A percentile compares a stretch with the other conserved stretches of the same genome.
Conservation (phyloP, 495 filamentous ascomycete species). For the Aspergillus coremiiformis region DNA sequence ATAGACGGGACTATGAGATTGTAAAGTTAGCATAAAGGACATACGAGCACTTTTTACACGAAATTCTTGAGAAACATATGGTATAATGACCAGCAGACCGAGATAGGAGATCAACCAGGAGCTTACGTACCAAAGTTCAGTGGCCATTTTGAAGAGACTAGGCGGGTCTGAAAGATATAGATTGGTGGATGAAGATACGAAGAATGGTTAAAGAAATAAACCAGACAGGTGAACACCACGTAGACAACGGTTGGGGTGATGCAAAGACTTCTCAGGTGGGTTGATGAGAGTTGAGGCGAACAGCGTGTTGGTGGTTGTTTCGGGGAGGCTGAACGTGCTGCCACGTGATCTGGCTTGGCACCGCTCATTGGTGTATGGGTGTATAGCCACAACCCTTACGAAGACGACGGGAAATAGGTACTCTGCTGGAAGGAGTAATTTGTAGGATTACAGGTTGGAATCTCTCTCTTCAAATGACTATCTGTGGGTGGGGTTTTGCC, state of each 20-base stretch:
- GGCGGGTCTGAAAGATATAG: conserved; percentile 7
- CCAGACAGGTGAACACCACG: conserved; percentile 19
- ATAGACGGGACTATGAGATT: conserved; percentile 77
- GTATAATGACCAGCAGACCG: conserved; percentile 19
- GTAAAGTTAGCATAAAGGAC: conserved; percentile 33
- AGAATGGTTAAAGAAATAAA: background rate
- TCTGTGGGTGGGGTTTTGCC: background rate
- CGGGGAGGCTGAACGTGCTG: conserved; percentile 17
- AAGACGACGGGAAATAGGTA: too few relatives aligned
- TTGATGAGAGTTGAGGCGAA: conserved; percentile 37
- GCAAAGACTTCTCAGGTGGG: conserved; percentile 25
- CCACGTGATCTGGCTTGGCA: conserved; percentile 30
- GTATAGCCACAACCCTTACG: too few relatives aligned
- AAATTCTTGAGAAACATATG: conserved; percentile 2
- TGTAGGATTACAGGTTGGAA: too few relatives aligned
- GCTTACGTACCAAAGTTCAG: conserved; percentile 59
- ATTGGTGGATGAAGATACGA: conserved; percentile 4
- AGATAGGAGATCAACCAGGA: conserved; percentile 29
- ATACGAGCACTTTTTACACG: conserved; percentile 4
- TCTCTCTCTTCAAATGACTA: background rate
- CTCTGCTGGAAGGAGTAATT: too few relatives aligned
- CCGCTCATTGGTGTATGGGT: background rate
- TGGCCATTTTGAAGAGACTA: conserved; percentile 46
- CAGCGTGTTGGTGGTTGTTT: conserved; percentile 27
- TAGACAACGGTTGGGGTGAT: conserved; percentile 25